phyloP scores from a whole-genome alignment of 108 stramenopile species.

The Nitzschia palea region DNA sequence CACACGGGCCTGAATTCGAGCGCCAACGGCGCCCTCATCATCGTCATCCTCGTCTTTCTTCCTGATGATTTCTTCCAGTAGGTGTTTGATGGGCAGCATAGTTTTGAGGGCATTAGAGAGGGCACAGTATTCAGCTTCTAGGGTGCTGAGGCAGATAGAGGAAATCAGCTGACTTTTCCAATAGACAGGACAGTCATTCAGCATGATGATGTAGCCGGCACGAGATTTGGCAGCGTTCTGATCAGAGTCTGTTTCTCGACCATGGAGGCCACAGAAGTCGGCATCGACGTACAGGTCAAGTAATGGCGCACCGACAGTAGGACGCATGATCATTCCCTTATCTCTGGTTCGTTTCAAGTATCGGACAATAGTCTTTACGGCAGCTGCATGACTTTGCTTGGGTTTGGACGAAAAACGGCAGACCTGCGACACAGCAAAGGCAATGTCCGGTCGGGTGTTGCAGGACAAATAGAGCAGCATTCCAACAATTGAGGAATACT shows the following conservation, averaged over 20 bases:
- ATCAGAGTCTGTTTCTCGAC: no score
- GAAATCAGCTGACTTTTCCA: background rate
- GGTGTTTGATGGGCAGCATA: background rate
- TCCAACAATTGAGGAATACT: constrained; percentile 5
- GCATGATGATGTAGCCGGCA: background rate
- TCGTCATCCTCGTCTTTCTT: background rate
- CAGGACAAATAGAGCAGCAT: background rate
- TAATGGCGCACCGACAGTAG: background rate
- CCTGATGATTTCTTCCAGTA: background rate
- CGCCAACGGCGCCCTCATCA: background rate
- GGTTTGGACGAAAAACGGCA: background rate
- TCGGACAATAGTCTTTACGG: background rate
- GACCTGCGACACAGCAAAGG: background rate
- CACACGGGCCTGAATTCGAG: background rate
- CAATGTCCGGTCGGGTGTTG: background rate
- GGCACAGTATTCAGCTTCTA: background rate
- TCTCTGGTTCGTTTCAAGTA: background rate
- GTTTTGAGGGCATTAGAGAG: background rate
- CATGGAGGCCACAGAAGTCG: background rate
- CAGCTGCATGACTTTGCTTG: background rate
- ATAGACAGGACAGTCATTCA: background rate
- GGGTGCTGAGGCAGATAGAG: background rate
- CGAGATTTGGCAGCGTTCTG: no score
- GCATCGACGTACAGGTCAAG: background rate
- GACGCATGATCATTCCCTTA: no score